A percentile compares a stretch with the other conserved stretches of the same genome.
These are phyloP conservation scores for Hypoxylon perforatum DNA, from an alignment of 495 filamentous ascomycete genomes.

Conservation along the genomic window DNA sequence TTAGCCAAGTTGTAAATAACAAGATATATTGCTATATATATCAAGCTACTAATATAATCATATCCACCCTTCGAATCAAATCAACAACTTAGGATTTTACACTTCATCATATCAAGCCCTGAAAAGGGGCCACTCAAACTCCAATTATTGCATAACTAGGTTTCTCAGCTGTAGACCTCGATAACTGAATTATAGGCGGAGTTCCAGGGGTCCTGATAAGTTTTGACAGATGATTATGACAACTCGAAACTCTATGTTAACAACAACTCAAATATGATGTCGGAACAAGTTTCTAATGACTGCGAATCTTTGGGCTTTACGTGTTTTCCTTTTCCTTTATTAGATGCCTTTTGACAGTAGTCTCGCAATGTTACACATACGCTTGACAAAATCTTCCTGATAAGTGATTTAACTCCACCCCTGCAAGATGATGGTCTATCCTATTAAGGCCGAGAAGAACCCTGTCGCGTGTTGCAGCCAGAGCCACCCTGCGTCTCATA, in stretches of 20 bases:
- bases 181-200: too few relatives aligned
- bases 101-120: too few relatives aligned
- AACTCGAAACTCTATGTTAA: not conserved
- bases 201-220: not conserved
- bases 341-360: not conserved
- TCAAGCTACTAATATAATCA: too few relatives aligned
- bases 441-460: not conserved
- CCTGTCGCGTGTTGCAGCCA: constrained; percentile 27
- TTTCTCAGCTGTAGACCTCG: too few relatives aligned
- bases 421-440: constrained; percentile 5
- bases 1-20: too few relatives aligned
- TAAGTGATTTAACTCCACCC: constrained; percentile 11
- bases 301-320: not conserved
- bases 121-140: too few relatives aligned
- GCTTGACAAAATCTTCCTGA: constrained; percentile 20
- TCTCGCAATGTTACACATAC: not conserved
- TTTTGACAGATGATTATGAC: not conserved
- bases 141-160: too few relatives aligned
- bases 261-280: not conserved
- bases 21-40: too few relatives aligned
- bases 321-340: not conserved
- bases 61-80: too few relatives aligned
- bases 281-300: not conserved
- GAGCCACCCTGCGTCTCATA: constrained; percentile 15
- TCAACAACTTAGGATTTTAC: too few relatives aligned